Percentiles rank a stretch among this genome's conserved stretches.
Conservation (phyloP, 139 green algal species). For the Spirogloea muscicola region DNA sequence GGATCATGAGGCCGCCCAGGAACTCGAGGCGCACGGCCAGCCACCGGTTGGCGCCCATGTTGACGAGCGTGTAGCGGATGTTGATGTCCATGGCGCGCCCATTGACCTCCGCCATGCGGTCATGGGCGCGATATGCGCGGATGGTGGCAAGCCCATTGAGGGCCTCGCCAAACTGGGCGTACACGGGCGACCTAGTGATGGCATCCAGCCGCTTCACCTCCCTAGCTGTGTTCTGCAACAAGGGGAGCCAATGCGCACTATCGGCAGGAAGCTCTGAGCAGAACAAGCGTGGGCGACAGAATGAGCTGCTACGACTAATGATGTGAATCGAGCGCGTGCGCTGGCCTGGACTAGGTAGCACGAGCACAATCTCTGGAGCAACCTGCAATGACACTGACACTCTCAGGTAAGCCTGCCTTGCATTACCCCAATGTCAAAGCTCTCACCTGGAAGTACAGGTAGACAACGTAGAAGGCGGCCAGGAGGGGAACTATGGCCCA, state of each 20-base stretch:
- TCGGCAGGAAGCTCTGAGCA: no score
- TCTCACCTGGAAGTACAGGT: constrained; percentile 56
- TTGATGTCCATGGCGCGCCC: constrained; percentile 51
- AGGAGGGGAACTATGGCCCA: constrained; percentile 45
- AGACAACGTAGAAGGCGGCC: constrained; percentile 48
- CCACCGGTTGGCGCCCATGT: constrained; percentile 78
- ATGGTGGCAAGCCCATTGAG: constrained; percentile 81
- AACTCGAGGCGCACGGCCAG: constrained; percentile 86
- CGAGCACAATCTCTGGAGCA: no score
- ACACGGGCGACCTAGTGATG: constrained; percentile 76
- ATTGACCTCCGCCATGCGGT: constrained; percentile 26
- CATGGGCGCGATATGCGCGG: constrained; percentile 69
- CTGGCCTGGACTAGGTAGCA: no score
- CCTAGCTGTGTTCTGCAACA: constrained; percentile 59
- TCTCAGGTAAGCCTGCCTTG: no score
- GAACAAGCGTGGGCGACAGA: no score
- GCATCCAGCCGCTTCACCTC: constrained; percentile 92
- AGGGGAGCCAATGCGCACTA: no score
- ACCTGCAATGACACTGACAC: no score
- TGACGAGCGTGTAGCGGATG: constrained; percentile 43
- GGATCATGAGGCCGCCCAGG: constrained; percentile 71
- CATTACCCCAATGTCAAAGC: no score
- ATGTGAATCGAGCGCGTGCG: no score
- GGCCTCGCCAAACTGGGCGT: constrained; percentile 63
- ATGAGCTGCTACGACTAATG: no score